phyloP scores from a whole-genome alignment of 257 asterid species.

The Lycium ferocissimum region DNA sequence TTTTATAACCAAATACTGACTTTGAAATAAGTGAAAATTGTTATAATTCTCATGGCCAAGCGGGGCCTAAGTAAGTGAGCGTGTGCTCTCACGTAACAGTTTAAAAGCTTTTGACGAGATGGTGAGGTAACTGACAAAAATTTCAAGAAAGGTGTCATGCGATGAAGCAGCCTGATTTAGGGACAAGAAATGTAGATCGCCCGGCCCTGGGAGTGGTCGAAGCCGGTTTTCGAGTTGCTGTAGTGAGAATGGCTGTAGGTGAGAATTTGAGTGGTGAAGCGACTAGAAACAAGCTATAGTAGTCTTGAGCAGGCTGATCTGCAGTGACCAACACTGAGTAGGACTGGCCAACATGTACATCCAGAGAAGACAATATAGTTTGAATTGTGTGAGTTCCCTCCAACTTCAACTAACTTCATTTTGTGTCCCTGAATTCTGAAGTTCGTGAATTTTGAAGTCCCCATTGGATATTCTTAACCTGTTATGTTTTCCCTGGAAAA shows the following conservation, averaged over 20 bases:
- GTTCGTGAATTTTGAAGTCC: conserved; percentile 57
- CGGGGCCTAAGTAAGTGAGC: neutral
- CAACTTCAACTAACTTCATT: conserved; percentile 75
- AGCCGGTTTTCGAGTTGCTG: conserved; percentile 42
- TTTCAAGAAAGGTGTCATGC: conserved; percentile 19
- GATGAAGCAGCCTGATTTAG: conserved; percentile 71
- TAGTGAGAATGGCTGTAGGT: conserved; percentile 68
- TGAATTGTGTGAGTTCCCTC: conserved; percentile 77
- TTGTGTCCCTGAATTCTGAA: conserved; percentile 67
- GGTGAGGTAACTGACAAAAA: too few relatives aligned
- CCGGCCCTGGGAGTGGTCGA: conserved; percentile 58
- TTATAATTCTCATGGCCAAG: too few relatives aligned
- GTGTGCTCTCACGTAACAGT: neutral
- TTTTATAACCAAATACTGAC: too few relatives aligned
- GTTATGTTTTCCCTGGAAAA: conserved; percentile 69
- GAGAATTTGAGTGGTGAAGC: conserved; percentile 50
- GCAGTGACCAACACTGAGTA: conserved; percentile 71
- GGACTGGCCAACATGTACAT: conserved; percentile 79
- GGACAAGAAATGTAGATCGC: conserved; percentile 51
- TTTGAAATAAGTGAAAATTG: too few relatives aligned
- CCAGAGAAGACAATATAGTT: conserved; percentile 53
- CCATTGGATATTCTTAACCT: conserved; percentile 70
- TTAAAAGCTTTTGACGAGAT: neutral
- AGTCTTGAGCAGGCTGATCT: conserved; percentile 56
- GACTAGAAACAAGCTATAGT: conserved; percentile 63